A percentile compares a stretch with the other conserved stretches of the same genome.
phyloP scores from a whole-genome alignment of 2,329 filamentous ascomycete genomes.

The Pyrenochaeta sp. region DNA sequence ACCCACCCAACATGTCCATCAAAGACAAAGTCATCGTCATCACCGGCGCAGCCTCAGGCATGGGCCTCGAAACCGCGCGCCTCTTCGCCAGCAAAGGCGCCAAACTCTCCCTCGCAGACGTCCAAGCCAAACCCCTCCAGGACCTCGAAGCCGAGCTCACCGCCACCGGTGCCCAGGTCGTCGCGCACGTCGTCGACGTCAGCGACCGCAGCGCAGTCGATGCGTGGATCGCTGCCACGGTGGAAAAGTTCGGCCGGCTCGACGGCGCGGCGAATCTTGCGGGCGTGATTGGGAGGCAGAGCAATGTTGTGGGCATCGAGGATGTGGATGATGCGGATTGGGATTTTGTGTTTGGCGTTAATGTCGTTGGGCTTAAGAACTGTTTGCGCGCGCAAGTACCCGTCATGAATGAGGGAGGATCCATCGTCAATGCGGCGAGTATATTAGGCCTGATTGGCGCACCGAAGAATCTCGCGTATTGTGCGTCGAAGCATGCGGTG shows the following conservation, averaged over 20 bases:
- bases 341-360: conserved; percentile 49
- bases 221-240: conserved; percentile 55
- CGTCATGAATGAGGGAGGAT: conserved; percentile 50
- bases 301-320: conserved; percentile 24
- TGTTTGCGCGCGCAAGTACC: conserved; percentile 49
- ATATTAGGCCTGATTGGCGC: conserved; percentile 60
- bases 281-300: conserved; percentile 43
- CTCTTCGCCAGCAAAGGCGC: conserved; percentile 38
- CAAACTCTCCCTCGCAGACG: conserved; percentile 40
- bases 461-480: conserved; percentile 44
- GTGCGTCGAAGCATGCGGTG: conserved; percentile 51
- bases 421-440: conserved; percentile 57
- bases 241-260: conserved; percentile 59
- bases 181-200: conserved; percentile 57
- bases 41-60: conserved; percentile 42
- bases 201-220: conserved; percentile 58
- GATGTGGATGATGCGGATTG: conserved; percentile 50
- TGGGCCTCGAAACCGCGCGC: conserved; percentile 37
- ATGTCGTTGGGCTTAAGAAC: conserved; percentile 49
- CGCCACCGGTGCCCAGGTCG: conserved; percentile 30
- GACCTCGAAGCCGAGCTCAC: conserved; percentile 29
- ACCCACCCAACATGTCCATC: conserved; percentile 23
- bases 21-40: conserved; percentile 41
- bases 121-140: conserved; percentile 35
- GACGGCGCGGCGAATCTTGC: conserved; percentile 56